Evolutionary conservation across 257 asterid genomes (phyloP), one percentile per base, ranked within the genome.

Genomic region (Solanum chilense): DNA sequence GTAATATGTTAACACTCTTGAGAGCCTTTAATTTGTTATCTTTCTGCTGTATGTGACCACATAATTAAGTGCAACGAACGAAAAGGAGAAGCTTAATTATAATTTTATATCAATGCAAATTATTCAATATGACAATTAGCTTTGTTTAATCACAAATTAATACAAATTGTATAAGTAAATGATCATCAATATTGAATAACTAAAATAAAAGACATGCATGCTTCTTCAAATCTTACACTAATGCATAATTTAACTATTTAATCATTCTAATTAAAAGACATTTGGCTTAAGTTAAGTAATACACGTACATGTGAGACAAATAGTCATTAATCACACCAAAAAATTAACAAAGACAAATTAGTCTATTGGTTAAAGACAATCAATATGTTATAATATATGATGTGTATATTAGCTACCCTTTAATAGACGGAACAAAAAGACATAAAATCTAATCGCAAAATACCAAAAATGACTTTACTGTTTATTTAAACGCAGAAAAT

Each of bases 361-460:
- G 42, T 29, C 45, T 88, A 90, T 86, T 86, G 82, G 74, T 86
- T 80, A 90, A 83, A 83, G 70, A 82, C 27, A 47, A 35, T 12
- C 44, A 66, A 83, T 83, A 73, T 74, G 39, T 29, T 62, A 87
- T 86, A 60, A 89, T 85, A 82, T 39, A 88, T 87, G 62, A 88
- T 86, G 82, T 66, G 87, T 89, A 87, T 91, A 89, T 41, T 66
- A 39, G 21, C 74, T n/a, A 68, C 68, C 78, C 89, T 87, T 85
- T 86, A 56, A 25, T 78, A 70, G 25, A 69, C 82, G 52, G 58
- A 92, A 91, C 89, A 90, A 92, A 92, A 89, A 39, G 87, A 60
- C 80, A 78, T 58, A 78, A 89, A 86, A 89, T 91, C 88, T 86
- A 88, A 91, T 89, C 88, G 73, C 86, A 84, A 41, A 93, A 91